A percentile compares a stretch with the other conserved stretches of the same genome.
These are phyloP conservation scores for Jamesozyma lodderae DNA, from an alignment of 805 yeast genomes.

Conservation along the genomic window DNA sequence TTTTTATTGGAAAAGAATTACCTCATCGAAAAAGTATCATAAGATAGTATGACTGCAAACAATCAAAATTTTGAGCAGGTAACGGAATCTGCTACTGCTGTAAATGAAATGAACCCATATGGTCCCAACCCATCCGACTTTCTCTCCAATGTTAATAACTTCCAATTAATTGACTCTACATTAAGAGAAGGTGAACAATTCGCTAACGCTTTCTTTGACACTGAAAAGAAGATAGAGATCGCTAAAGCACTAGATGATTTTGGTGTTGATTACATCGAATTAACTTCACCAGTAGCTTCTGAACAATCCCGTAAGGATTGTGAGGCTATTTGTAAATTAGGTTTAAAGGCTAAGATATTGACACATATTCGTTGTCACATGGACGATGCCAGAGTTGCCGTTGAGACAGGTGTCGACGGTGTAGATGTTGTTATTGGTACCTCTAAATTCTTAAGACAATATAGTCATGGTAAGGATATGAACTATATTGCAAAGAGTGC, in stretches of 20 bases:
- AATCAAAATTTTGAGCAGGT: conserved; percentile 5
- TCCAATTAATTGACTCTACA: conserved; percentile 91
- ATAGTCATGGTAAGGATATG: conserved; percentile 98
- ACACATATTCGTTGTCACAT: conserved; percentile 97
- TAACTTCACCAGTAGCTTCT: conserved; percentile 95
- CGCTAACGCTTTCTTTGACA: conserved; percentile 90
- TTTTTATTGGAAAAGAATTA: no score
- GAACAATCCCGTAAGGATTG: conserved; percentile 90
- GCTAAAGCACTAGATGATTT: conserved; percentile 96
- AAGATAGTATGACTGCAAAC: background rate
- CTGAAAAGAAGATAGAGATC: conserved; percentile 92
- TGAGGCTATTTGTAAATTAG: conserved; percentile 96
- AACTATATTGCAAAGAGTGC: conserved; percentile 93
- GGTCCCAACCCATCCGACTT: conserved; percentile 94
- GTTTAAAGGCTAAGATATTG: conserved; percentile 87
- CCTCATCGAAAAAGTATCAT: no score
- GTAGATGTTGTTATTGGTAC: conserved; percentile 98
- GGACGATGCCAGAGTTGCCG: conserved; percentile 98
- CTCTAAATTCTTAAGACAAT: conserved; percentile 87
- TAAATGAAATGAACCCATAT: conserved; percentile 58
- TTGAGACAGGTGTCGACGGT: conserved; percentile 97
- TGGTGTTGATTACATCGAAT: conserved; percentile 96
- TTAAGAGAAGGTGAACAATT: conserved; percentile 98
- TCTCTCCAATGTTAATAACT: conserved; percentile 78
- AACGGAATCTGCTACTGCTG: conserved; percentile 21